These are phyloP conservation scores for Teratosphaeria zuluensis DNA, from an alignment of 2,329 filamentous ascomycete species.

Conservation along the genomic window DNA sequence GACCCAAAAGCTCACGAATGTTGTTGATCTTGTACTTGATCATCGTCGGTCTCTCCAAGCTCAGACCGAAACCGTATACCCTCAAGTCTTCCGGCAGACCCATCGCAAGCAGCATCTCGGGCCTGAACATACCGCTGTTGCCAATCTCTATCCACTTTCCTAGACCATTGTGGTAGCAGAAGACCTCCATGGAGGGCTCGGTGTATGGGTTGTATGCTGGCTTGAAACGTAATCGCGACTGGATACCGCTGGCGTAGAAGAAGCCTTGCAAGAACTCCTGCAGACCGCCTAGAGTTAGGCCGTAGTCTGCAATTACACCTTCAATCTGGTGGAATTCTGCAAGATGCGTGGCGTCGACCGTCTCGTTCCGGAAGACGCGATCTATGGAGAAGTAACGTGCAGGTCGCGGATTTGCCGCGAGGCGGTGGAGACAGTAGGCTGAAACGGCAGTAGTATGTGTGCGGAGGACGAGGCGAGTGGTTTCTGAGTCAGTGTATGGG, in stretches of 20 bases:
- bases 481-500: slow-evolving; percentile 82
- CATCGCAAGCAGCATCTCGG: slow-evolving; percentile 95
- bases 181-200: slow-evolving; percentile 96
- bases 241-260: slow-evolving; percentile 90
- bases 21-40: slow-evolving; percentile 76
- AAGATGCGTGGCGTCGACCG: slow-evolving; percentile 90
- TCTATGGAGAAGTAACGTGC: slow-evolving; percentile 99
- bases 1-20: slow-evolving; percentile 83
- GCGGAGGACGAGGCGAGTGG: slow-evolving; percentile 75
- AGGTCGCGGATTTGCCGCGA: slow-evolving; percentile 72
- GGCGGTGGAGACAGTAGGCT: slow-evolving; percentile 80
- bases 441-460: slow-evolving; percentile 94
- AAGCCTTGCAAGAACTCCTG: slow-evolving; percentile 94
- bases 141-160: slow-evolving; percentile 94
- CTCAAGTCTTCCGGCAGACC: slow-evolving; percentile 83
- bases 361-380: slow-evolving; percentile 95
- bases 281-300: slow-evolving; percentile 79
- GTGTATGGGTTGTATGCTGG: slow-evolving; percentile 94
- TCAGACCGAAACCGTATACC: slow-evolving; percentile 90
- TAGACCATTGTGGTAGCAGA: slow-evolving; percentile 83
- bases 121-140: slow-evolving; percentile 97
- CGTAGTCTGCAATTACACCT: slow-evolving; percentile 95
- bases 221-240: slow-evolving; percentile 75
- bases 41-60: slow-evolving; percentile 92
- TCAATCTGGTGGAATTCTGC: slow-evolving; percentile 98